A percentile compares a stretch with the other conserved stretches of the same genome.
These are phyloP conservation scores for Piper longum DNA, from an alignment of 164 flowering plant species.

Conservation along the genomic window DNA sequence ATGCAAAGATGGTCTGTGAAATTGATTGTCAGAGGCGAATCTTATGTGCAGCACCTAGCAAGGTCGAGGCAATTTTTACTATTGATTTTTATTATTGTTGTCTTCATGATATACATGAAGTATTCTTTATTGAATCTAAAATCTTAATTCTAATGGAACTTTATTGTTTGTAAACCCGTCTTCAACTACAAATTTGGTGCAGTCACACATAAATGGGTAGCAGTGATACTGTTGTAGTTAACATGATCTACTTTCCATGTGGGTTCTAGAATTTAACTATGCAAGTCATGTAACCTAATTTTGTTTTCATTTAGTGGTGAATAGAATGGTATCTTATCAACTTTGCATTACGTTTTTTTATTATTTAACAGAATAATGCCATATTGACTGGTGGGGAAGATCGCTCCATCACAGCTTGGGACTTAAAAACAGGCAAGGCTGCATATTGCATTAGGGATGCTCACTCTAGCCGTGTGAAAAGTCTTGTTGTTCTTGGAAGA, in stretches of 20 bases:
- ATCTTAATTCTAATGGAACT: not conserved
- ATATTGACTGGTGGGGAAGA: constrained; percentile 87
- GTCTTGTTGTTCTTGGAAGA: constrained; percentile 55
- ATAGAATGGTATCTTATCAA: not conserved
- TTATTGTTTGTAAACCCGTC: no score
- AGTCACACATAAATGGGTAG: no score
- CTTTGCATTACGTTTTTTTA: not conserved
- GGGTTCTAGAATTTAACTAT: no score
- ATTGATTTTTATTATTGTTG: not conserved
- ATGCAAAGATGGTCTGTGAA: constrained; percentile 50
- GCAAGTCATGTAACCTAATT: no score
- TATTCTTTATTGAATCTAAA: not conserved
- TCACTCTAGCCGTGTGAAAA: constrained; percentile 72
- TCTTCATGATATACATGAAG: not conserved
- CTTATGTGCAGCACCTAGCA: constrained; percentile 49
- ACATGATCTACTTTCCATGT: no score
- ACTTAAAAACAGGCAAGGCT: constrained; percentile 58
- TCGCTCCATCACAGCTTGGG: constrained; percentile 75
- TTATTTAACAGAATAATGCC: constrained; percentile 45
- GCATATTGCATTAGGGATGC: constrained; percentile 70
- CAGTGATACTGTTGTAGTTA: no score
- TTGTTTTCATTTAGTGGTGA: no score
- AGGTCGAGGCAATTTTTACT: constrained; percentile 19
- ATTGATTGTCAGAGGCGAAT: constrained; percentile 44
- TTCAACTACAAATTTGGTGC: no score